Base-by-base conservation (phyloP, 176 grass and related monocot genomes). In the Cocos nucifera region DNA sequence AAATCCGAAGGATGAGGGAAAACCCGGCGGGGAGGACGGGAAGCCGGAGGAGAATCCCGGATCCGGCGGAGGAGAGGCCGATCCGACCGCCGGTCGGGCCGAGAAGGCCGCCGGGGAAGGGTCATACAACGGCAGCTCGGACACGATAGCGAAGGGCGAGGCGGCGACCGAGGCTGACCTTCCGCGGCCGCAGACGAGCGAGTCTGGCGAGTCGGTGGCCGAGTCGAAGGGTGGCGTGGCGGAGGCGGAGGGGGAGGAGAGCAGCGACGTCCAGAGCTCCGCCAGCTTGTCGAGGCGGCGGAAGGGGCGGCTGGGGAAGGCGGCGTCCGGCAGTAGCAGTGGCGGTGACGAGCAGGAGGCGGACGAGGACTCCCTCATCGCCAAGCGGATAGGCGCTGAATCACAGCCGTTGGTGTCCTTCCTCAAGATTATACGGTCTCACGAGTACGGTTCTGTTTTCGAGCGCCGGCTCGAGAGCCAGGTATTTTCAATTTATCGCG, bases 401-500 rank as follows among this genome's bases (percentile, higher is more conserved):
- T 64, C 78, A 51, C 71, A 80, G 61, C 69, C 81, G 69, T 83
- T 97, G 51, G 14, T 73, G 25, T 57, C 62, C 3, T 67, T 97
- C 73, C 80, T 97, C 49, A 76, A 91, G 69, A 70, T 66, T 39
- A 32, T 97, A 35, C 75, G 73, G 51, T 66, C 78, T 60, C 80
- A 80, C 77, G 88, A 88, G 66, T 66, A 59, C 17, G 87, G 75
- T 27, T 53, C 84, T 54, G 28, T 85, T 63, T 97, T 97, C 81
- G 72, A 88, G 53, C 83, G 83, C 53, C 84, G 92, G 56, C 87
- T 85, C 68, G 87, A 90, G 62, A 82, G 69, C 64, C 92, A 90
- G 92, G 92, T 96, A 87, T 56, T 54, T 55, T 29, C 9, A 44
- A 44, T 3, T 44, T 44, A 9, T 44, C 35, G 35, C 35, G 35